Evolutionary conservation across 1,284 basidiomycete species (phyloP).

Genomic region (Laetiporus sulphureus): DNA sequence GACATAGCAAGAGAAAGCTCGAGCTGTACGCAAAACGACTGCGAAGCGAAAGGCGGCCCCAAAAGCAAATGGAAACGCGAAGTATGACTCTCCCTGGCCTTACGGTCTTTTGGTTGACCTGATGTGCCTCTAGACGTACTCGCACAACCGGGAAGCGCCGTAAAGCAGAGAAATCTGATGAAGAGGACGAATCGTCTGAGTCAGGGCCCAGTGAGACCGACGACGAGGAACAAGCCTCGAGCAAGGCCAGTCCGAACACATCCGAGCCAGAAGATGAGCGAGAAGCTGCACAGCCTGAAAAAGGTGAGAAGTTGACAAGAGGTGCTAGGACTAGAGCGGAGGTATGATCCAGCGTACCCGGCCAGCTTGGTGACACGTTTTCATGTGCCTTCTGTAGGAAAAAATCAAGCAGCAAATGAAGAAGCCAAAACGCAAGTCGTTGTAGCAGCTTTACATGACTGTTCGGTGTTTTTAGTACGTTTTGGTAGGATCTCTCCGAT

Average conservation of each 20-base stretch:
- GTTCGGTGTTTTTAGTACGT: too few relatives aligned
- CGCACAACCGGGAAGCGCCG: slow-evolving; percentile 26
- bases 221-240: too few relatives aligned
- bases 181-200: slow-evolving; percentile 22
- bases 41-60: slow-evolving; percentile 36
- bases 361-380: neutral
- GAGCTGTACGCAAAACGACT: slow-evolving; percentile 22
- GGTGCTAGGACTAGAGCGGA: slow-evolving; percentile 40
- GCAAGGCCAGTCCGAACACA: too few relatives aligned
- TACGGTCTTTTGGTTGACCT: neutral
- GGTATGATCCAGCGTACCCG: slow-evolving; percentile 26
- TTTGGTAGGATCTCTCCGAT: too few relatives aligned
- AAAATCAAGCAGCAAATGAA: slow-evolving; percentile 10
- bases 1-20: slow-evolving; percentile 24
- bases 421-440: slow-evolving; percentile 15
- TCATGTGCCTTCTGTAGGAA: neutral
- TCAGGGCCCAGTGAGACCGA: slow-evolving; percentile 19
- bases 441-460: too few relatives aligned
- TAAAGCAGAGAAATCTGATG: slow-evolving; percentile 30
- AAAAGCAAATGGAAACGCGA: slow-evolving; percentile 32
- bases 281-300: slow-evolving; percentile 20
- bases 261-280: slow-evolving; percentile 23
- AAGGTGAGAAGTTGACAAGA: slow-evolving; percentile 28
- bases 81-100: slow-evolving; percentile 26
- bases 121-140: slow-evolving; percentile 17